Evolutionary conservation across 2,329 filamentous ascomycete genomes (phyloP), one percentile per base, ranked within the genome.

Genomic region (Cercospora beticola): DNA sequence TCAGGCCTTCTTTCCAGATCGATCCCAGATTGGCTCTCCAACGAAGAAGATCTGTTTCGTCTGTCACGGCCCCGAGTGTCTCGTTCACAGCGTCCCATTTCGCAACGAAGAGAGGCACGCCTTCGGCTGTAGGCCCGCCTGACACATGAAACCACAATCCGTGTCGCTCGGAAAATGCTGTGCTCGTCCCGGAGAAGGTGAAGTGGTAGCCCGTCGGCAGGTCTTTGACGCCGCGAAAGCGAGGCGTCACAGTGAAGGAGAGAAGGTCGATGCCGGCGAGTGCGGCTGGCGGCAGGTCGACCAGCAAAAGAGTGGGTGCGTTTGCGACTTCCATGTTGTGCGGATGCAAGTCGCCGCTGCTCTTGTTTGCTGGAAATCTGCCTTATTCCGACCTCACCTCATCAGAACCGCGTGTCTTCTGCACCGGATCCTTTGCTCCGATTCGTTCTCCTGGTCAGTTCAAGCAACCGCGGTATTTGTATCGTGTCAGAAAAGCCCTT

Each of bases 171-270:
- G 88, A 89, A 14, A 88, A 81, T 2, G 84, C 85, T 61, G 83
- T 82, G 65, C 86, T 87, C 21, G 85, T 84, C 26, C 87, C 85
- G 0, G 84, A 86, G 75, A 89, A 90, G 18, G 88, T 78, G 71
- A 90, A 89, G 75, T 90, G 88, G 75, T 85, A 83, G 54, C 88
- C 88, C 2, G 80, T 74, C 0, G 87, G 86, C 4, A 90, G 74
- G 71, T 87, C 83, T 70, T 85, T 87, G 73, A 90, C 84, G 30
- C 88, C 88, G 66, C 84, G 83, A 77, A 90, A 90, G 63, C 85
- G 84, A 10, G 86, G 81, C 10, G 87, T 87, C 4, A 87, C 86
- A 16, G 86, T 89, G 78, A 90, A 90, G 57, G 87, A 87, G 61
- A 89, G 82, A 60, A 86, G 72, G 76, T 86, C 79, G 75, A 87